Percentiles rank a stretch among this genome's conserved stretches.
Conservation (phyloP, 2,329 filamentous ascomycete genomes). For the Neonectria punicea region DNA sequence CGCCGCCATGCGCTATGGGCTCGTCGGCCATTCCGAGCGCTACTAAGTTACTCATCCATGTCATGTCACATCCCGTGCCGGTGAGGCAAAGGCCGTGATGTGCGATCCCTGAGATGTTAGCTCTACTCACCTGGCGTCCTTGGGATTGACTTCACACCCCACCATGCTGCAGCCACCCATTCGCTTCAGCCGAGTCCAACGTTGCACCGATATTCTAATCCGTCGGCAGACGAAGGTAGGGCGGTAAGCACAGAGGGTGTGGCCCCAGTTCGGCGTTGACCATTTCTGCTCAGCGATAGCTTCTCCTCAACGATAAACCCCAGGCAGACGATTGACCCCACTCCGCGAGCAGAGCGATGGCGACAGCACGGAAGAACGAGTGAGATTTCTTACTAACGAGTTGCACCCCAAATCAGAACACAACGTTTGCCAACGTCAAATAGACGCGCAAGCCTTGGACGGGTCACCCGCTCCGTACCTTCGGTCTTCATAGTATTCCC, state of each 20-base stretch:
- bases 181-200: slow-evolving; percentile 10
- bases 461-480: background rate
- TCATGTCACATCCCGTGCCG: slow-evolving; percentile 34
- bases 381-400: background rate
- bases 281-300: background rate
- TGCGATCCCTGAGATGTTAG: slow-evolving; percentile 37
- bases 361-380: background rate
- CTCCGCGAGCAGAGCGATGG: slow-evolving; percentile 1
- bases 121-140: slow-evolving; percentile 13
- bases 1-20: slow-evolving; percentile 16
- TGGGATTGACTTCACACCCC: slow-evolving; percentile 14
- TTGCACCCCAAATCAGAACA: background rate
- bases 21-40: slow-evolving; percentile 37
- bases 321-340: slow-evolving; percentile 2
- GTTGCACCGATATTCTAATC: slow-evolving; percentile 13
- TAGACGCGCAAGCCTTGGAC: background rate
- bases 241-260: slow-evolving; percentile 33
- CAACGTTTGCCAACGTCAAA: background rate
- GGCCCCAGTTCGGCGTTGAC: slow-evolving; percentile 42
- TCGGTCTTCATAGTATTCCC: background rate
- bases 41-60: slow-evolving; percentile 31
- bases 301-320: background rate
- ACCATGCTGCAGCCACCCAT: slow-evolving; percentile 13
- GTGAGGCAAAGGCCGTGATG: slow-evolving; percentile 32
- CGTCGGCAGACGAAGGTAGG: slow-evolving; percentile 24